Base-by-base conservation (phyloP, 345 rosid species). In the Eucalyptus regnans region DNA sequence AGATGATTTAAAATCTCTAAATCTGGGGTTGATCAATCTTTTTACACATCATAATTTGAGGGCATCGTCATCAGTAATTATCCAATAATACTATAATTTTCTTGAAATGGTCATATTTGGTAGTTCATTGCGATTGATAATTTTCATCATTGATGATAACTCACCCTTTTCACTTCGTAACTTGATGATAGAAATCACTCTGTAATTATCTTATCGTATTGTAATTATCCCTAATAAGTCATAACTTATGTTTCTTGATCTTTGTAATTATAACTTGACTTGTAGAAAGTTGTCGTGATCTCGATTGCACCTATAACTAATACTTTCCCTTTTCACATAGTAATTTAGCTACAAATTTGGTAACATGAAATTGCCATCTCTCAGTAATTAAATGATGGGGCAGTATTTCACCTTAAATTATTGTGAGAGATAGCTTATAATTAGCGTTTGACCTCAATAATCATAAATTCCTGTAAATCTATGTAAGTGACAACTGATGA, bases 11-110 rank as follows among this genome's bases (percentile, higher is more conserved):
- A 66, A 66, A 66, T 60, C 66, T 60, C 66, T 60, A 60, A 25
- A 23, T 60, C 0, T 60, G 1, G 1, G 31, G n/a, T 23, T 5
- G 66, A 11, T 25, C 2, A 12, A 60, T 27, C 15, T 10, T 60
- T 60, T 60, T 11, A 60, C 66, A 11, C 31, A 2, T 60, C 0
- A 0, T 2, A 11, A 5, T 27, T 60, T 2, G 66, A 11, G 31
- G 66, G n/a, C n/a, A 27, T 23, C 7, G 2, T 60, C 6, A 23
- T 27, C 0, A 25, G 7, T 60, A 60, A 2, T 60, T 25, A 25
- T 25, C 12, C 15, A 12, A 58, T 25, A 5, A 60, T 25, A 60
- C 7, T 60, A 20, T 5, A 1, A 60, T 25, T 60, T 60, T 9
- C n/a, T 60, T 60, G 66, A 60, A 23, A 60, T 25, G 14, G 66